These are phyloP conservation scores for Geranomyces michiganensis DNA, from an alignment of 192 early-diverging fungal genomes.

Conservation along the genomic window DNA sequence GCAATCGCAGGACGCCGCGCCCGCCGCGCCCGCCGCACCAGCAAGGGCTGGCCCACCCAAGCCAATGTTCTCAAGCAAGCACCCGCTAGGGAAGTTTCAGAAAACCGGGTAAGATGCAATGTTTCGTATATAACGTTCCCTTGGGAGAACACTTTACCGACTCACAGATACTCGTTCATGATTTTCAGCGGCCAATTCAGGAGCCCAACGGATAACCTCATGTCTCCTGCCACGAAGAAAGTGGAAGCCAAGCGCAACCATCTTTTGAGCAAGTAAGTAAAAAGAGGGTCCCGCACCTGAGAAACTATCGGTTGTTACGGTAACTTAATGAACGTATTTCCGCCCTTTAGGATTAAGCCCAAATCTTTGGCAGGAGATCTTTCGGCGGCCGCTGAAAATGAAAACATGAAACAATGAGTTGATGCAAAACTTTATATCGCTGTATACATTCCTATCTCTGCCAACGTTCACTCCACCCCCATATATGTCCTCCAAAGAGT, in stretches of 20 bases:
- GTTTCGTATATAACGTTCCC: not conserved
- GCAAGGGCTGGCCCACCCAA: not conserved
- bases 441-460: too few relatives aligned
- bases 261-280: constrained; percentile 41
- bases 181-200: constrained; percentile 19
- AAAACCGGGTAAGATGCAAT: constrained; percentile 8
- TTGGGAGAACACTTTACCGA: not conserved
- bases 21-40: too few relatives aligned
- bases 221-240: constrained; percentile 51
- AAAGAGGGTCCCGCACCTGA: not conserved
- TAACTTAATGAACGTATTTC: not conserved
- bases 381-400: constrained; percentile 20
- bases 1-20: not conserved
- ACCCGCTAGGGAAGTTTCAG: constrained; percentile 32
- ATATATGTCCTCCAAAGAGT: too few relatives aligned
- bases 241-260: constrained; percentile 52
- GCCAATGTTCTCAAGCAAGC: constrained; percentile 17
- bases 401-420: not conserved
- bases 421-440: too few relatives aligned
- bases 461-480: too few relatives aligned
- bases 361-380: constrained; percentile 39
- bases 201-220: constrained; percentile 50
- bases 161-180: not conserved
- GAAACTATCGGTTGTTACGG: too few relatives aligned
- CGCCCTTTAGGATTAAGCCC: constrained; percentile 40